Conservation (phyloP, 352 stramenopile species). For the Phytophthora pinifolia region DNA sequence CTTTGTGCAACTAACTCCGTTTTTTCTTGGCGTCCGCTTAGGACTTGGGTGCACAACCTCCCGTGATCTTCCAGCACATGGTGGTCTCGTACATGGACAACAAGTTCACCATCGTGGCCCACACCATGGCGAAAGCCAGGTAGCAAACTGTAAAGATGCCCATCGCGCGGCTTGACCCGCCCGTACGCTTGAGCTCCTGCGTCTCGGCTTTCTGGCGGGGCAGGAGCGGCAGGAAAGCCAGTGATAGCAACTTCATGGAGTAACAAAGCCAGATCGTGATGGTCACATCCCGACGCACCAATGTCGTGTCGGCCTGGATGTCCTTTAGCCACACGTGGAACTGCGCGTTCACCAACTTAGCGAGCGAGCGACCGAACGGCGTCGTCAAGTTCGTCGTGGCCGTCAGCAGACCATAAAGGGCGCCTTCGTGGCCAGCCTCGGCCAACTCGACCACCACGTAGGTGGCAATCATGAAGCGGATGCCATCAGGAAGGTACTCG, state of each 20-base stretch:
- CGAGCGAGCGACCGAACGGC: constrained; percentile 40
- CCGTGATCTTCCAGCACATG: constrained; percentile 53
- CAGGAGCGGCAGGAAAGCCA: constrained; percentile 46
- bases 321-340: constrained; percentile 53
- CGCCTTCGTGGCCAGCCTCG: constrained; percentile 46
- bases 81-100: constrained; percentile 47
- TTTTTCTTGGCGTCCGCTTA: background rate
- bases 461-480: constrained; percentile 57
- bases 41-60: constrained; percentile 39
- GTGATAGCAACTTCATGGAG: constrained; percentile 48
- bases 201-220: constrained; percentile 46
- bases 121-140: constrained; percentile 31
- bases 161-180: constrained; percentile 38
- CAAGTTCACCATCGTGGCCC: constrained; percentile 42
- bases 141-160: constrained; percentile 31
- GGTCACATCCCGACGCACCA: constrained; percentile 55
- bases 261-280: constrained; percentile 59
- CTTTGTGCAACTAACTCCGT: no score
- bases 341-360: constrained; percentile 47
- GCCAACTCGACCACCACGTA: constrained; percentile 60
- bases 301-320: constrained; percentile 40
- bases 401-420: constrained; percentile 52
- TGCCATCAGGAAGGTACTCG: constrained; percentile 43
- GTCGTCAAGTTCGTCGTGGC: constrained; percentile 45
- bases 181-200: constrained; percentile 37